Conservation (phyloP, 192 early-diverging fungal genomes). For the Physocladia obscura region DNA sequence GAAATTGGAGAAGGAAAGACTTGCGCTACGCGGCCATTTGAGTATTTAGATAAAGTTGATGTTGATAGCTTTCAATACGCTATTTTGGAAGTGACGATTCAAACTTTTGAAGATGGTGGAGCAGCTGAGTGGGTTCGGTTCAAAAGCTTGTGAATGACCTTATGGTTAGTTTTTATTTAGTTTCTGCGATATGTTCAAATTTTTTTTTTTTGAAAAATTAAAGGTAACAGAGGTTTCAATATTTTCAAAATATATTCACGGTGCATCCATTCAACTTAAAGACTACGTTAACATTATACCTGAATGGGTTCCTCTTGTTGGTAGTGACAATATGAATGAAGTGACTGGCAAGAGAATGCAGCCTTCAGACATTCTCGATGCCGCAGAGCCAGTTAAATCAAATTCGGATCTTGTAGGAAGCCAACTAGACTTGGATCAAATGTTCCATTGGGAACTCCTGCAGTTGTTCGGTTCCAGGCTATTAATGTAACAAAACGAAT, state of each 20-base stretch:
- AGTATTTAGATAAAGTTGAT: slow-evolving; percentile 75
- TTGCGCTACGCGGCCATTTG: slow-evolving; percentile 77
- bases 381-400: neutral
- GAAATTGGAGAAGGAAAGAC: slow-evolving; percentile 91
- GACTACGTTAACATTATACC: slow-evolving; percentile 80
- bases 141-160: slow-evolving; percentile 84
- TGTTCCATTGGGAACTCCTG: slow-evolving; percentile 23
- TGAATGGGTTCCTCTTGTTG: slow-evolving; percentile 96
- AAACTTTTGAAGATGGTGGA: slow-evolving; percentile 86
- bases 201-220: too few relatives aligned
- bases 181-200: too few relatives aligned
- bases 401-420: neutral
- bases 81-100: slow-evolving; percentile 94
- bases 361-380: slow-evolving; percentile 24
- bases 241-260: slow-evolving; percentile 98
- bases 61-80: slow-evolving; percentile 91
- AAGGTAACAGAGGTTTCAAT: slow-evolving; percentile 87
- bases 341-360: slow-evolving; percentile 1
- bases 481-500: slow-evolving; percentile 39
- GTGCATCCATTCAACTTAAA: slow-evolving; percentile 74
- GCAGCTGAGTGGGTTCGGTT: slow-evolving; percentile 95
- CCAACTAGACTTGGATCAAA: neutral
- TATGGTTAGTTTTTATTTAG: slow-evolving; percentile 65
- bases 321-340: slow-evolving; percentile 30
- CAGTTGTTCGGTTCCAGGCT: slow-evolving; percentile 26